Conservation (phyloP, 169 alveolate species). For the Plasmodium fragile region DNA sequence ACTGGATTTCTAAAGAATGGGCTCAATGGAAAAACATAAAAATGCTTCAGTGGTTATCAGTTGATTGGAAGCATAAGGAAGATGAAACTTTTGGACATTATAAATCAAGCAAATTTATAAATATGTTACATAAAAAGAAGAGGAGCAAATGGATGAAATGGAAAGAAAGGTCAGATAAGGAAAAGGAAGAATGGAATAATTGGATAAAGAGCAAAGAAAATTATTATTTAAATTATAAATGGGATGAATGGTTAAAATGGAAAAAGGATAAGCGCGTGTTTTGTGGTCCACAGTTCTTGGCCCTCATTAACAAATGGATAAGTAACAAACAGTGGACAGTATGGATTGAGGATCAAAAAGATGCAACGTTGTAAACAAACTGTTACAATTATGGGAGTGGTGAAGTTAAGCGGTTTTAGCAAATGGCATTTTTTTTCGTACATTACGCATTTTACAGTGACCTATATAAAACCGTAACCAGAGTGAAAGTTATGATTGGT, state of each 20-base stretch:
- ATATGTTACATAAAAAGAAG: neutral
- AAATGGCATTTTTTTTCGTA: neutral
- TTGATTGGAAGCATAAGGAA: conserved; percentile 28
- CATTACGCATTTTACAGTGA: neutral
- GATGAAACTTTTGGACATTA: conserved; percentile 6
- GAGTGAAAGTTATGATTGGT: too few species aligned
- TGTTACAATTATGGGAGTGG: neutral
- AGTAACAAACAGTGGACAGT: neutral
- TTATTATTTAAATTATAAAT: neutral
- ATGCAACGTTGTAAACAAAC: neutral
- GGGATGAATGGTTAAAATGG: conserved; percentile 23
- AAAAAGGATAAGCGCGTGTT: neutral
- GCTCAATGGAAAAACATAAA: conserved; percentile 19
- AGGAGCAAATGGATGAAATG: conserved; percentile 11
- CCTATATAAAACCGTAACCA: neutral
- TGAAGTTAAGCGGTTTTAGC: neutral
- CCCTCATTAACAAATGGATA: neutral
- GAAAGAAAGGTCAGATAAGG: conserved; percentile 16
- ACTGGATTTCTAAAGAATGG: conserved; percentile 1
- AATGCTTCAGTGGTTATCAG: conserved; percentile 10
- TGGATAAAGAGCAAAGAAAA: conserved; percentile 25
- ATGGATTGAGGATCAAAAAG: neutral
- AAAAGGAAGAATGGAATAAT: conserved; percentile 34
- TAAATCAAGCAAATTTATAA: neutral
- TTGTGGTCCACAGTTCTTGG: neutral